phyloP scores from a whole-genome alignment of 768 basidiomycete species.

The Phanerochaete carnosa region DNA sequence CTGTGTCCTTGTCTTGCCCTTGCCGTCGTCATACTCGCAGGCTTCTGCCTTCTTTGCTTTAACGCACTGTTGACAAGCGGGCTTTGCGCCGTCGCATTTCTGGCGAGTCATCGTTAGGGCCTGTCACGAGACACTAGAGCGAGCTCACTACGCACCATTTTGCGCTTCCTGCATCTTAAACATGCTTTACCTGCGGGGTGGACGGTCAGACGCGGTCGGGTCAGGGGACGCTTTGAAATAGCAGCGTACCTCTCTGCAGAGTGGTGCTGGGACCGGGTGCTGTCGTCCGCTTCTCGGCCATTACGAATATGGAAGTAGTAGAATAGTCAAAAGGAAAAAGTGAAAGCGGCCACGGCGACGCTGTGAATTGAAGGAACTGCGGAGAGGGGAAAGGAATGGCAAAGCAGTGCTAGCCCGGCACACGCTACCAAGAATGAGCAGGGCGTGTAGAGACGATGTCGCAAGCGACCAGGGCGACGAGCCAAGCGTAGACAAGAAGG shows the following conservation, averaged over 20 bases:
- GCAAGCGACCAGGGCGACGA: slow-evolving; percentile 11
- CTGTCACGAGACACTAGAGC: not conserved
- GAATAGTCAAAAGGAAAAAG: slow-evolving; percentile 19
- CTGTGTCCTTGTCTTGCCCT: slow-evolving; percentile 80
- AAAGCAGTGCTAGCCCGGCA: slow-evolving; percentile 12
- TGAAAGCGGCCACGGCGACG: slow-evolving; percentile 22
- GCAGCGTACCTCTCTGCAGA: slow-evolving; percentile 24
- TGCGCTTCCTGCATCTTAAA: slow-evolving; percentile 50
- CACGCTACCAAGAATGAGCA: slow-evolving; percentile 6
- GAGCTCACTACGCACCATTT: slow-evolving; percentile 38
- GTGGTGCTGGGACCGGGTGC: slow-evolving; percentile 23
- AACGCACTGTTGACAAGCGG: slow-evolving; percentile 74
- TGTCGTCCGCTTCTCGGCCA: slow-evolving; percentile 28
- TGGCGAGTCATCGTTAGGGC: slow-evolving; percentile 25
- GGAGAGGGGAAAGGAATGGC: slow-evolving; percentile 8
- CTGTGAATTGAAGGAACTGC: slow-evolving; percentile 6
- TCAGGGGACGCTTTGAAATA: not conserved
- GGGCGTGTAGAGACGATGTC: slow-evolving; percentile 5
- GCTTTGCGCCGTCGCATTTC: slow-evolving; percentile 78
- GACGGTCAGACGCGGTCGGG: not conserved
- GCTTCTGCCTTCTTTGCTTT: slow-evolving; percentile 73
- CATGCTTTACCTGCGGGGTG: slow-evolving; percentile 47
- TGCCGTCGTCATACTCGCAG: slow-evolving; percentile 84
- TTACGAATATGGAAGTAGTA: slow-evolving; percentile 27
- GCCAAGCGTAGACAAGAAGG: slow-evolving; percentile 18